Evolutionary conservation across 2,329 filamentous ascomycete species (phyloP).

Genomic region (Alternaria burnsii): DNA sequence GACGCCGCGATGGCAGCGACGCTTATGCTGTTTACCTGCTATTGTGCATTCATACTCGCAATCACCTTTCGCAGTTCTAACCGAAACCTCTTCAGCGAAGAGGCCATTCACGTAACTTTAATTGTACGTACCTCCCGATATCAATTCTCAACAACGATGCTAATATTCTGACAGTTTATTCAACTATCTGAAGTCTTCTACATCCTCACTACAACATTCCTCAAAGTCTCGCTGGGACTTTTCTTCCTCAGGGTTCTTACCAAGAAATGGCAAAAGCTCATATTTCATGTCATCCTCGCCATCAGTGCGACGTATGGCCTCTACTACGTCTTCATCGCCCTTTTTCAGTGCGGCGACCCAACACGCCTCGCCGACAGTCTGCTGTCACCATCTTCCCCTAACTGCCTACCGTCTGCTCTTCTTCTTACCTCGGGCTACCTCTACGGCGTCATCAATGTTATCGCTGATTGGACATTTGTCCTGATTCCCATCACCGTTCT

Average conservation of each 20-base stretch:
- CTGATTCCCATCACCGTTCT: conserved; percentile 45
- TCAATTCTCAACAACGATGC: neutral
- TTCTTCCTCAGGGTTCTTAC: conserved; percentile 49
- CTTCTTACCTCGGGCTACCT: conserved; percentile 39
- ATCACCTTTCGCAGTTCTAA: conserved; percentile 25
- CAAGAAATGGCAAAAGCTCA: conserved; percentile 39
- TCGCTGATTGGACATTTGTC: conserved; percentile 49
- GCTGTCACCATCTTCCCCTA: conserved; percentile 11
- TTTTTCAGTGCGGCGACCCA: conserved; percentile 45
- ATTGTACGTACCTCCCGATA: conserved; percentile 25
- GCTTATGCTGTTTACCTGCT: conserved; percentile 36
- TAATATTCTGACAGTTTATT: conserved; percentile 33
- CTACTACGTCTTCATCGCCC: conserved; percentile 39
- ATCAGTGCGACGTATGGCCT: conserved; percentile 30
- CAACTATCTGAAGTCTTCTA: conserved; percentile 60
- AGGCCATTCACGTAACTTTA: conserved; percentile 27
- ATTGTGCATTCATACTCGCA: conserved; percentile 27
- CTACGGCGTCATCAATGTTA: conserved; percentile 43
- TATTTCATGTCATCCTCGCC: conserved; percentile 9
- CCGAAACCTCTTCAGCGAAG: conserved; percentile 20
- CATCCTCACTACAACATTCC: conserved; percentile 58
- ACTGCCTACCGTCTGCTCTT: conserved; percentile 37
- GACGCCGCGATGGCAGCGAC: conserved; percentile 44
- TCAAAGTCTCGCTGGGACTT: conserved; percentile 54
- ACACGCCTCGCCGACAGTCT: conserved; percentile 34